Percentiles rank a stretch among this genome's conserved stretches.
These are phyloP conservation scores for Ascochyta viciae-villosae DNA, from an alignment of 2,329 filamentous ascomycete species.

Conservation along the genomic window DNA sequence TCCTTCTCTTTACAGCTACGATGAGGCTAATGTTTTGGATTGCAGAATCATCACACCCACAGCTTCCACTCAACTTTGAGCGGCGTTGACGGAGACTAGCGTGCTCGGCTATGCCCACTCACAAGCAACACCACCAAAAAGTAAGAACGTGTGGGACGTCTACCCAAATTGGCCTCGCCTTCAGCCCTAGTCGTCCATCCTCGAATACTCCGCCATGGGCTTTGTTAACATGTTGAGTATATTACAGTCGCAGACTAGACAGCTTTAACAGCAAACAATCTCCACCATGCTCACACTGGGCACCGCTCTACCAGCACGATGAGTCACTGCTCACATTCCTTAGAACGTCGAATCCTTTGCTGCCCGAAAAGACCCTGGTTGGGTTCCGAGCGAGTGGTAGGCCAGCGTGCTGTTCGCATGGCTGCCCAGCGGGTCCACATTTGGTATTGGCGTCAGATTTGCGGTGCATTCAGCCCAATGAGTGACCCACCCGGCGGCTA, in stretches of 20 bases:
- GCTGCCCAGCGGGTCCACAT: conserved; percentile 39
- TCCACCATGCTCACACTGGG: conserved; percentile 7
- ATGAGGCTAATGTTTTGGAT: neutral
- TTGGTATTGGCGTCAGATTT: conserved; percentile 25
- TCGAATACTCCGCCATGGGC: neutral
- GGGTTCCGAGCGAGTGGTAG: conserved; percentile 30
- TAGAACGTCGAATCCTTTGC: conserved; percentile 23
- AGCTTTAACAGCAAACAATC: conserved; percentile 16
- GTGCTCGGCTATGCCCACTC: conserved; percentile 22
- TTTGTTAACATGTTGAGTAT: neutral
- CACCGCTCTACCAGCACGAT: conserved; percentile 21
- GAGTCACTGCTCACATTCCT: conserved; percentile 30
- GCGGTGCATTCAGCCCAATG: conserved; percentile 29
- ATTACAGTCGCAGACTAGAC: conserved; percentile 3
- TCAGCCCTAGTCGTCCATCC: neutral
- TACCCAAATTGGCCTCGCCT: conserved; percentile 3
- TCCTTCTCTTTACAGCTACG: neutral
- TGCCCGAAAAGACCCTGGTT: conserved; percentile 34
- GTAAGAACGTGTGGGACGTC: conserved; percentile 33
- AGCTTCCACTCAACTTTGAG: neutral
- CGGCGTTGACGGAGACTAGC: conserved; percentile 15
- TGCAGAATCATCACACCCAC: neutral
- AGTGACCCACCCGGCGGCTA: conserved; percentile 34
- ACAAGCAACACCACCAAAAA: conserved; percentile 13
- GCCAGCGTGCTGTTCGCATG: conserved; percentile 29